Conservation (phyloP, 2,329 filamentous ascomycete species). For the Ophiocordyceps robertsii region DNA sequence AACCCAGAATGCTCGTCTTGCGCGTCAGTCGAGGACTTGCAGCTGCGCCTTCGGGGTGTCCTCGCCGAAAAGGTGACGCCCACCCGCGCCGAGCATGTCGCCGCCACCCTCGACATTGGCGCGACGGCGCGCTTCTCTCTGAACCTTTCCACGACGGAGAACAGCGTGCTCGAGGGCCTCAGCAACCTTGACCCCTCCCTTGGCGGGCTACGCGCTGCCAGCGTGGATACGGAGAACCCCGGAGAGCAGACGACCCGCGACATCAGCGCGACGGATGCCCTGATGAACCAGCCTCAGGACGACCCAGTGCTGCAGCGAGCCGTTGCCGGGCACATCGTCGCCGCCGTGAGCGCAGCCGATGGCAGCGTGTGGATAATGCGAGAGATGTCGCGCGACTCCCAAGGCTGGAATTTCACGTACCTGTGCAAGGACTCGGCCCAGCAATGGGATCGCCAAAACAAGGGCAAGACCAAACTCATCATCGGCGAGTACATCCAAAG, state of each 20-base stretch:
- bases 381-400: slow-evolving; percentile 26
- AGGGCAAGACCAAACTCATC: slow-evolving; percentile 22
- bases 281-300: slow-evolving; percentile 34
- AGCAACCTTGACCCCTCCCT: slow-evolving; percentile 21
- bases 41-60: slow-evolving; percentile 25
- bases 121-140: slow-evolving; percentile 30
- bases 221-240: slow-evolving; percentile 2
- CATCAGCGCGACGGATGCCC: slow-evolving; percentile 29
- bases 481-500: slow-evolving; percentile 36
- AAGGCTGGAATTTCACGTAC: slow-evolving; percentile 41
- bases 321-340: slow-evolving; percentile 34
- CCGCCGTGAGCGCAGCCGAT: slow-evolving; percentile 29
- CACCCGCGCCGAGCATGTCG: slow-evolving; percentile 35
- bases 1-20: slow-evolving; percentile 12
- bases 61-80: slow-evolving; percentile 29
- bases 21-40: slow-evolving; percentile 29
- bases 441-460: slow-evolving; percentile 35
- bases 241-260: slow-evolving; percentile 18
- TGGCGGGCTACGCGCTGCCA: slow-evolving; percentile 12
- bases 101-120: slow-evolving; percentile 31
- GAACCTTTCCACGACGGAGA: slow-evolving; percentile 21
- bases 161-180: slow-evolving; percentile 16
- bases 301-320: slow-evolving; percentile 33
- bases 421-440: slow-evolving; percentile 38
- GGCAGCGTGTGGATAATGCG: slow-evolving; percentile 34